A percentile compares a stretch with the other conserved stretches of the same genome.
Evolutionary conservation across 805 yeast species (phyloP).

Genomic region (Barnettozyma californica): DNA sequence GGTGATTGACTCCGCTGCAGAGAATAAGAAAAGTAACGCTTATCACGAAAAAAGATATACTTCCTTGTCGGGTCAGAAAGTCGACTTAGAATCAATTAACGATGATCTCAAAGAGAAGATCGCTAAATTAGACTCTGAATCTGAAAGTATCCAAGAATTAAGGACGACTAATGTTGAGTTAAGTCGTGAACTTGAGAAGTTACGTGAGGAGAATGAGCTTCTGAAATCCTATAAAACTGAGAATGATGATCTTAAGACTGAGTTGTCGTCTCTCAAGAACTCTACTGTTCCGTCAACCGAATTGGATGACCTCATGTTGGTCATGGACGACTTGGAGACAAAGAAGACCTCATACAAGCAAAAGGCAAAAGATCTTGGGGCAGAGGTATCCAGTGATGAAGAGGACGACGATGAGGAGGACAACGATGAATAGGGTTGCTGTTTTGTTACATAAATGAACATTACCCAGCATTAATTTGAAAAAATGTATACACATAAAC

Average conservation of each 20-base stretch:
- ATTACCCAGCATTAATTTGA: neutral
- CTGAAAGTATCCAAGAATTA: neutral
- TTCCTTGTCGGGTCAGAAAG: no score
- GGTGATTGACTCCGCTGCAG: neutral
- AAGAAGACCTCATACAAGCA: constrained; percentile 52
- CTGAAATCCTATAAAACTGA: constrained; percentile 3
- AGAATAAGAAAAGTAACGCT: neutral
- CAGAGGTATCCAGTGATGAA: constrained; percentile 64
- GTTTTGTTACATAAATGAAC: neutral
- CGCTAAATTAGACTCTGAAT: neutral
- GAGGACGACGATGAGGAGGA: constrained; percentile 63
- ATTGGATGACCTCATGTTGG: constrained; percentile 68
- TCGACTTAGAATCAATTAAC: neutral
- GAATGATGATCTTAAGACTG: constrained; percentile 19
- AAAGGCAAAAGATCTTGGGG: constrained; percentile 47
- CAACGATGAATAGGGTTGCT: constrained; percentile 36
- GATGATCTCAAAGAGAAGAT: neutral
- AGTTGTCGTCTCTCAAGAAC: constrained; percentile 14
- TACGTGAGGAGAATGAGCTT: constrained; percentile 5
- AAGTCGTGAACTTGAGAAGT: constrained; percentile 1
- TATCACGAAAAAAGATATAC: neutral
- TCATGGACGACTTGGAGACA: constrained; percentile 75
- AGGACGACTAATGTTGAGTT: neutral
- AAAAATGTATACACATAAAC: neutral
- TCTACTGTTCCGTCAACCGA: constrained; percentile 43